Percentiles rank a stretch among this genome's conserved stretches.
These are phyloP conservation scores for Pseudozyma pruni DNA, from an alignment of 1,284 basidiomycete species.

Conservation along the genomic window DNA sequence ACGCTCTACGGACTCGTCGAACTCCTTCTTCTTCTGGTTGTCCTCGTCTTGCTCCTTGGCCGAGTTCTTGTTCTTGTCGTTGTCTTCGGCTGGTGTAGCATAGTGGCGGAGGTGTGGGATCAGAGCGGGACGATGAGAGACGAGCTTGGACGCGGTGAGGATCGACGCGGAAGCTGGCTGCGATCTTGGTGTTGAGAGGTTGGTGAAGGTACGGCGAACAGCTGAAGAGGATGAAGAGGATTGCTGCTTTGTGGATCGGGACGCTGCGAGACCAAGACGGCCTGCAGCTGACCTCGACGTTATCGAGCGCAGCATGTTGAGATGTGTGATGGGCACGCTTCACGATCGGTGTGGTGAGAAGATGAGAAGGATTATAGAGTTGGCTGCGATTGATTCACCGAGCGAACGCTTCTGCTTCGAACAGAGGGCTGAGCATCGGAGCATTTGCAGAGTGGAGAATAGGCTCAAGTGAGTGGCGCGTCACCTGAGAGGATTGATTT, in stretches of 20 bases:
- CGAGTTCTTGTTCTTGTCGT: conserved; percentile 26
- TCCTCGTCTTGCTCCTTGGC: conserved; percentile 31
- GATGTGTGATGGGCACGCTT: background rate
- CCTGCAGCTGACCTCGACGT: conserved; percentile 32
- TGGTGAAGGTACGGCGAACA: conserved; percentile 19
- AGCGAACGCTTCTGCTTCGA: too few relatives aligned
- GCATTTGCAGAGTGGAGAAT: background rate
- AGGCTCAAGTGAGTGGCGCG: background rate
- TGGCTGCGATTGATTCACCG: too few relatives aligned
- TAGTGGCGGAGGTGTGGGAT: conserved; percentile 26
- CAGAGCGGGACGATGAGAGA: conserved; percentile 4
- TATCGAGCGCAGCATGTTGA: conserved; percentile 44
- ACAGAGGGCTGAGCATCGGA: too few relatives aligned
- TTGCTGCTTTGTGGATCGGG: conserved; percentile 15
- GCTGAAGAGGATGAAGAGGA: conserved; percentile 10
- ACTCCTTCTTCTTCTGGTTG: conserved; percentile 47
- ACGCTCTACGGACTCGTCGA: conserved; percentile 54
- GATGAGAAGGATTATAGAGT: too few relatives aligned
- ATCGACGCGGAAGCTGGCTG: conserved; percentile 18
- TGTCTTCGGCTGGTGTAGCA: conserved; percentile 48
- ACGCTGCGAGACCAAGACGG: conserved; percentile 19
- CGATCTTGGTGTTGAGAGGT: conserved; percentile 25
- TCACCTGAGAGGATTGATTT: too few relatives aligned
- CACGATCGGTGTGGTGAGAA: too few relatives aligned
- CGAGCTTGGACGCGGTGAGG: conserved; percentile 3